Base-by-base conservation (phyloP, 352 stramenopile genomes). In the Thalassiosira hispida region DNA sequence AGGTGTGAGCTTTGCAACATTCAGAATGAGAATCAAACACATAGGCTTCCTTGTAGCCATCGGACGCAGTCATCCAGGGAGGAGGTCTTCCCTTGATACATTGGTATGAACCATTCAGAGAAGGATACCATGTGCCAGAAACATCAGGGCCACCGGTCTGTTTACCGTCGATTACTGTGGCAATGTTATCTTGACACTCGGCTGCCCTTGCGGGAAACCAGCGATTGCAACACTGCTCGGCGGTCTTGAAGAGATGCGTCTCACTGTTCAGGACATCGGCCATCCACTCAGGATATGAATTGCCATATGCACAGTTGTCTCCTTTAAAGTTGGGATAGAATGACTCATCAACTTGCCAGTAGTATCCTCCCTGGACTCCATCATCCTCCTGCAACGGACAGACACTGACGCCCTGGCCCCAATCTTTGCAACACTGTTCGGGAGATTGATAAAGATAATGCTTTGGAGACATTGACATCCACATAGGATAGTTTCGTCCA, bases 221-320 rank as follows among this genome's bases (percentile, higher is more conserved):
- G 2, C 23, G 16, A 27, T 72, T 23, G 46, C 63, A 72, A 14
- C 63, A 72, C 4, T 62, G 46, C 27, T 44, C 29, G 44, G 22
- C 46, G 12, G 44, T 61, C n/a, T 62, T 16, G n/a, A 72, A 72
- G 18, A 72, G 25, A 38, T 72, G 63, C 8, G 25, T 72, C 12
- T 46, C 49, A 3, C 44, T 61, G 29, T 72, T 38, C 8, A 29
- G 44, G 22, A 46, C 46, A 25, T 72, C 63, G 2, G 63, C 44
- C 63, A 72, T 72, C 63, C 63, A 72, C 29, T 72, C 63, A 8
- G 63, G 63, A 49, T 72, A 72, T 0, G n/a, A 22, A 46, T 72
- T 62, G 0, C 63, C 63, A 6, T 49, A 9, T 4, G 44, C 63
- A 38, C 63, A 72, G 16, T 29, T 46, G 27, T 59, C 46, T 16